phyloP scores from a whole-genome alignment of 1,139 yeast species.

The Yamadazyma atlantica region DNA sequence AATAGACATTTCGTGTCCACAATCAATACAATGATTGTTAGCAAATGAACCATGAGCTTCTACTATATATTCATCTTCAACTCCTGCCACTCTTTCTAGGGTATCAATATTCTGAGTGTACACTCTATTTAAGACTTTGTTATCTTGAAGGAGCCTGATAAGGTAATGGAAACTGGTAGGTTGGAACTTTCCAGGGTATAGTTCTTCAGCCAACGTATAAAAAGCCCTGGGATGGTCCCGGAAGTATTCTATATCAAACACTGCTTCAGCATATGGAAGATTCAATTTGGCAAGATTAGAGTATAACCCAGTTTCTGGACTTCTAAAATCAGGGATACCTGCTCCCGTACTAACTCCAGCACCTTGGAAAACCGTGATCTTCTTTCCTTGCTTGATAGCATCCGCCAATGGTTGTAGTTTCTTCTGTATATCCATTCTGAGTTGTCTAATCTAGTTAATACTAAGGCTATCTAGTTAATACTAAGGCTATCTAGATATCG shows the following conservation, averaged over 20 bases:
- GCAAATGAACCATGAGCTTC: constrained; percentile 98
- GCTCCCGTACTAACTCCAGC: constrained; percentile 94
- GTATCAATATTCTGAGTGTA: constrained; percentile 95
- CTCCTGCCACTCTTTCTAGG: constrained; percentile 81
- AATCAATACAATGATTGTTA: constrained; percentile 74
- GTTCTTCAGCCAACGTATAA: constrained; percentile 77
- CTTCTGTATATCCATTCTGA: neutral
- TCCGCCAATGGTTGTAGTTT: constrained; percentile 19
- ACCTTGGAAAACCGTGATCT: constrained; percentile 62
- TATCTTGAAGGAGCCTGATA: constrained; percentile 64
- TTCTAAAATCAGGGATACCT: constrained; percentile 93
- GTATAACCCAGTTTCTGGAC: constrained; percentile 89
- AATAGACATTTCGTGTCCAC: constrained; percentile 54
- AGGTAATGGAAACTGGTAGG: constrained; percentile 84
- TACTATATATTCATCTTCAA: constrained; percentile 59
- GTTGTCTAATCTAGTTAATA: constrained; percentile 2
- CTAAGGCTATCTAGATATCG: too few relatives aligned
- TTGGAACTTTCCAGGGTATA: constrained; percentile 81
- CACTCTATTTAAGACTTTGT: constrained; percentile 60
- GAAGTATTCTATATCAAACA: constrained; percentile 85
- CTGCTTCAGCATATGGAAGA: constrained; percentile 92
- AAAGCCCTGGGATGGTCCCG: constrained; percentile 76
- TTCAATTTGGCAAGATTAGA: constrained; percentile 72
- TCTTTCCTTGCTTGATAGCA: constrained; percentile 25
- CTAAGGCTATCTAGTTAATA: too few relatives aligned